A percentile compares a stretch with the other conserved stretches of the same genome.
These are phyloP conservation scores for Pichia rugopelliculosa DNA, from an alignment of 805 yeast species.

Conservation along the genomic window DNA sequence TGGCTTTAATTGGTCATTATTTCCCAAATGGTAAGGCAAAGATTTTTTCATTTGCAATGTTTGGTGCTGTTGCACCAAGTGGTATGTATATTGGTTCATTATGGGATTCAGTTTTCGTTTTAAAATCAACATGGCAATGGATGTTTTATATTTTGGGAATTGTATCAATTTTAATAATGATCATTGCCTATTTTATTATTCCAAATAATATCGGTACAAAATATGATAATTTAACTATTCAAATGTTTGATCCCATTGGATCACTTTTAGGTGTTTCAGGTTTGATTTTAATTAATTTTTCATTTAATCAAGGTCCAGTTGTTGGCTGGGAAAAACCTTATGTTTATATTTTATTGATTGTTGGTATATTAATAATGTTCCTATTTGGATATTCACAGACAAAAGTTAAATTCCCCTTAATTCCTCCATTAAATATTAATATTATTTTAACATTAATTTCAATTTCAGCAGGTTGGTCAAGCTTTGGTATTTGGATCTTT, in stretches of 20 bases:
- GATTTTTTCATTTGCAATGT: conserved; percentile 45
- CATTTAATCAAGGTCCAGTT: conserved; percentile 70
- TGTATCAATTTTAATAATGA: conserved; percentile 27
- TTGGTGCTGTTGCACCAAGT: conserved; percentile 57
- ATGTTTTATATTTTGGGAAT: conserved; percentile 43
- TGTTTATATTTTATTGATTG: conserved; percentile 46
- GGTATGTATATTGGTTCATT: conserved; percentile 53
- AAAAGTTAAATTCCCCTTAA: conserved; percentile 26
- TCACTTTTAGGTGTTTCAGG: conserved; percentile 51
- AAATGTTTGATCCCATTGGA: conserved; percentile 46
- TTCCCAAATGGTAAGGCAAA: conserved; percentile 42
- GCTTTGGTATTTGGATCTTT: conserved; percentile 69
- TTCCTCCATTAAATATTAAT: conserved; percentile 35
- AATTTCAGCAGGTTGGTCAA: conserved; percentile 65
- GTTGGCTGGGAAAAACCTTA: conserved; percentile 61
- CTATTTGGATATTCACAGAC: conserved; percentile 45
- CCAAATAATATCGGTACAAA: conserved; percentile 27
- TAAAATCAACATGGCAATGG: conserved; percentile 55
- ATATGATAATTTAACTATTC: conserved; percentile 6
- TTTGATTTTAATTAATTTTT: conserved; percentile 55
- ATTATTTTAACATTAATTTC: conserved; percentile 42
- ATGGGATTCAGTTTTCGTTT: conserved; percentile 42
- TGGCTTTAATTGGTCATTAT: conserved; percentile 47
- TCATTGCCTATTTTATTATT: conserved; percentile 30
- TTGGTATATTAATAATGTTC: conserved; percentile 38